These are phyloP conservation scores for Grammothele lineata DNA, from an alignment of 768 basidiomycete genomes.

Conservation along the genomic window DNA sequence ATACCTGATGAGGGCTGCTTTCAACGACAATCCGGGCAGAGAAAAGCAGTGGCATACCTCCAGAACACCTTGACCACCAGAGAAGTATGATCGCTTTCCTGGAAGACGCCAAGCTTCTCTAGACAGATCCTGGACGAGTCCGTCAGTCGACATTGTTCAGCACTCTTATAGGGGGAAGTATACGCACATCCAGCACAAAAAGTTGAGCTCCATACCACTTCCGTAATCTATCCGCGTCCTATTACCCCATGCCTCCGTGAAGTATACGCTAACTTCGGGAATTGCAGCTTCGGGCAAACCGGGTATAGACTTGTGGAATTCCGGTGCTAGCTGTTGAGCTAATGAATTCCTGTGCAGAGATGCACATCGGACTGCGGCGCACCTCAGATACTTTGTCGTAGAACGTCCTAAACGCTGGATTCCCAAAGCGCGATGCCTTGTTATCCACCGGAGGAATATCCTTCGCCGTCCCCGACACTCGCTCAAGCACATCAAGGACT, in stretches of 20 bases:
- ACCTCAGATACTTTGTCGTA: slow-evolving; percentile 80
- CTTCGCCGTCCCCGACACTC: slow-evolving; percentile 60
- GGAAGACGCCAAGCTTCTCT: slow-evolving; percentile 61
- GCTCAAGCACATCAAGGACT: slow-evolving; percentile 60
- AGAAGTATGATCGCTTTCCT: slow-evolving; percentile 61
- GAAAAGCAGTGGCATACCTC: slow-evolving; percentile 57
- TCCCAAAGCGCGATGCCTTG: slow-evolving; percentile 89
- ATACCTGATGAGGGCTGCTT: slow-evolving; percentile 50
- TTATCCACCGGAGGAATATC: slow-evolving; percentile 87
- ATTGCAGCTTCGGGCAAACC: slow-evolving; percentile 54
- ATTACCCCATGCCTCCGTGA: slow-evolving; percentile 89
- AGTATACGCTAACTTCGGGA: slow-evolving; percentile 73
- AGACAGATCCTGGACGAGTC: slow-evolving; percentile 81
- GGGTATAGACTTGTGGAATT: slow-evolving; percentile 56
- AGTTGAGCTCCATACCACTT: slow-evolving; percentile 99
- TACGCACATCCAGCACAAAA: slow-evolving; percentile 91
- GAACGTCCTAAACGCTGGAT: slow-evolving; percentile 92
- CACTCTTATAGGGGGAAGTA: neutral
- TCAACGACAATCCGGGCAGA: neutral
- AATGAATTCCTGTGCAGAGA: neutral
- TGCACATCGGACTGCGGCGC: slow-evolving; percentile 10
- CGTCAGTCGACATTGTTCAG: too few relatives aligned
- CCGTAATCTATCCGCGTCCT: slow-evolving; percentile 93
- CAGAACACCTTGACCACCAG: slow-evolving; percentile 87
- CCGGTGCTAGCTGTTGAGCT: slow-evolving; percentile 36